phyloP scores from a whole-genome alignment of 306 rosid species.

The Cicer yamashitae region DNA sequence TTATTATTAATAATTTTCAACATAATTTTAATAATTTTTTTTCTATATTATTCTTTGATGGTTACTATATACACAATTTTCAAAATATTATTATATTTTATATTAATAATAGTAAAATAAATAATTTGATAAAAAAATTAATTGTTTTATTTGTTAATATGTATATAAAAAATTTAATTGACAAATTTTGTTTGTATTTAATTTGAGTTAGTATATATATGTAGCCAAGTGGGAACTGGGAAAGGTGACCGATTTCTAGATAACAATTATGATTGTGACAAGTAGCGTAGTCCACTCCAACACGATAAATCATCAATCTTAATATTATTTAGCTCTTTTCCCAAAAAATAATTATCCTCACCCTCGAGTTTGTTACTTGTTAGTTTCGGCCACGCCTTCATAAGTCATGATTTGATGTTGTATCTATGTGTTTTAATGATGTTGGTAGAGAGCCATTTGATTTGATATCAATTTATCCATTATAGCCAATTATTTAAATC shows the following conservation, averaged over 20 bases:
- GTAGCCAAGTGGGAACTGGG: slow-evolving; percentile 40
- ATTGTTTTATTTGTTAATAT: too few species aligned
- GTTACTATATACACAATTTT: too few species aligned
- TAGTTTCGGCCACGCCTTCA: slow-evolving; percentile 15
- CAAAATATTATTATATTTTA: too few species aligned
- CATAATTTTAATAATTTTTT: too few species aligned
- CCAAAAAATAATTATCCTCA: neutral
- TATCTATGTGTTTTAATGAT: neutral
- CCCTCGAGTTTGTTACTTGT: slow-evolving; percentile 1
- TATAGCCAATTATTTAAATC: slow-evolving; percentile 18
- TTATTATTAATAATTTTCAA: too few species aligned
- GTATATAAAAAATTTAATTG: too few species aligned
- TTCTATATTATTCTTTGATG: too few species aligned
- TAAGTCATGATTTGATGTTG: neutral
- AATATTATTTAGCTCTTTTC: neutral
- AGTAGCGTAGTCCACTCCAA: slow-evolving; percentile 22
- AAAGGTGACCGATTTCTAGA: slow-evolving; percentile 16
- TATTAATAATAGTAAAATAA: too few species aligned
- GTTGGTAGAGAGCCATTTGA: neutral
- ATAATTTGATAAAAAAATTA: too few species aligned
- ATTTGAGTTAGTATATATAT: neutral
- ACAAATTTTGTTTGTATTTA: too few species aligned
- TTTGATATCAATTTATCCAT: neutral
- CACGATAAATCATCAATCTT: slow-evolving; percentile 37
- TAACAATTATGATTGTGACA: slow-evolving; percentile 42